Conservation (phyloP, 805 yeast genomes). For the Tetrapisispora fleetii region DNA sequence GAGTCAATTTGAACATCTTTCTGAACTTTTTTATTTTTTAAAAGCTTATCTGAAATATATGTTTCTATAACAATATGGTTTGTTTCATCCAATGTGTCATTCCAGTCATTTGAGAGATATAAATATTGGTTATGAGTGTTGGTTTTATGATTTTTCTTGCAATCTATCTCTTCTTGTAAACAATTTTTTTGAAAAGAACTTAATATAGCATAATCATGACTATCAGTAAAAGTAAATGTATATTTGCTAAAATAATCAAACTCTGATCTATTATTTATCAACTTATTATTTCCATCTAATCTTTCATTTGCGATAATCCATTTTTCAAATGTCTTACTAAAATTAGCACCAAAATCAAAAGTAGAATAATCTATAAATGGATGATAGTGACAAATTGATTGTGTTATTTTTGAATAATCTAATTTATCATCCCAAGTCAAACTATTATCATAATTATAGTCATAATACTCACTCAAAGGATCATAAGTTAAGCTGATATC, state of each 20-base stretch:
- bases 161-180: not conserved
- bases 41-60: not conserved
- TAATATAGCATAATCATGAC: not conserved
- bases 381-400: not conserved
- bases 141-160: not conserved
- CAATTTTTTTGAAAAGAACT: too few relatives aligned
- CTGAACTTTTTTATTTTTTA: not conserved
- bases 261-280: not conserved
- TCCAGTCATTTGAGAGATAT: not conserved
- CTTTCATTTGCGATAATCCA: not conserved
- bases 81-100: not conserved
- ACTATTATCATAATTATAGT: not conserved
- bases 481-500: not conserved
- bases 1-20: conserved; percentile 7
- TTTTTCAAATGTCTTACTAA: not conserved
- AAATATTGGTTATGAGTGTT: not conserved
- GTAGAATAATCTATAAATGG: not conserved
- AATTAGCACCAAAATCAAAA: not conserved
- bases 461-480: not conserved
- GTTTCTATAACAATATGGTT: not conserved
- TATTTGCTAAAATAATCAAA: not conserved
- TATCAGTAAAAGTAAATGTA: not conserved
- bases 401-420: not conserved
- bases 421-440: not conserved
- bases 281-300: not conserved